Conservation (phyloP, 371 early-diverging fungal species). For the Funneliformis caledonium region DNA sequence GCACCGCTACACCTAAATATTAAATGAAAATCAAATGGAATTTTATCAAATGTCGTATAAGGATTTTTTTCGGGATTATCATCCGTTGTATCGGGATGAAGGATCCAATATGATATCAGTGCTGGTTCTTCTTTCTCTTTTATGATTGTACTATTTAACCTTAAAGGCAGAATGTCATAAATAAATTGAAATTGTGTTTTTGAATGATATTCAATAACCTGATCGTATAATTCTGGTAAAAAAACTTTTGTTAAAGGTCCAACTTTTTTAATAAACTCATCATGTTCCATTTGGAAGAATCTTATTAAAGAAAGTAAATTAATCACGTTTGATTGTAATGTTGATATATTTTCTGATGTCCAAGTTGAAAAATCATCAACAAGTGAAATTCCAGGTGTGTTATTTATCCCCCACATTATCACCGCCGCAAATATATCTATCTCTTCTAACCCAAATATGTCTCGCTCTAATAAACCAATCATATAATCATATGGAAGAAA, state of each 20-base stretch:
- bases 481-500: constrained; percentile 16
- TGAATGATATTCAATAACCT: constrained; percentile 3
- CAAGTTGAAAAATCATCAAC: constrained; percentile 11
- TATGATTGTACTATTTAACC: neutral
- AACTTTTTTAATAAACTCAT: constrained; percentile 8
- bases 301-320: constrained; percentile 1
- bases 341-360: constrained; percentile 8
- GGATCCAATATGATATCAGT: constrained; percentile 15
- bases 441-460: constrained; percentile 22
- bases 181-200: constrained; percentile 12
- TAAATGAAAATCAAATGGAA: constrained; percentile 20
- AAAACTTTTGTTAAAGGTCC: constrained; percentile 14
- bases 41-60: neutral
- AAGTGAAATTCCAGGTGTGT: neutral
- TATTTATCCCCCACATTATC: constrained; percentile 28
- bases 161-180: constrained; percentile 1
- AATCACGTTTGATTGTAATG: constrained; percentile 19
- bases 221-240: constrained; percentile 8
- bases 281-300: constrained; percentile 11
- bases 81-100: neutral
- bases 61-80: neutral
- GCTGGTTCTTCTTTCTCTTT: constrained; percentile 11
- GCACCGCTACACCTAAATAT: neutral
- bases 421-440: constrained; percentile 21
- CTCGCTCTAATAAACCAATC: neutral